Percentiles rank a stretch among this genome's conserved stretches.
Conservation (phyloP, 2,329 filamentous ascomycete species). For the Fusarium ramigenum region DNA sequence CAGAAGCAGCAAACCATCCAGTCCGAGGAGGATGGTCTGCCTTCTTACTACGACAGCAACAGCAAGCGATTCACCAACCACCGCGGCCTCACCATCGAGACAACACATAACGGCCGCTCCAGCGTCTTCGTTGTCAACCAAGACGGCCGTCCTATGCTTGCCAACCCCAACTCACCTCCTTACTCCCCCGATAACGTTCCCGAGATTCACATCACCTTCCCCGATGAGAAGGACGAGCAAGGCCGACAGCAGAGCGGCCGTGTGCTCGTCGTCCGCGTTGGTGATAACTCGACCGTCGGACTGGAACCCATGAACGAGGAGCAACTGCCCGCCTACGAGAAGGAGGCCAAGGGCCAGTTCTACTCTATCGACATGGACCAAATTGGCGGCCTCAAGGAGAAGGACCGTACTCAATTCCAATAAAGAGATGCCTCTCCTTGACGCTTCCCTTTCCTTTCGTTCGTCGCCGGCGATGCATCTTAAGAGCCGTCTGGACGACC, state of each 20-base stretch:
- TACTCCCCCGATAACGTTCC: slow-evolving; percentile 85
- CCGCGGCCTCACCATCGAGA: slow-evolving; percentile 67
- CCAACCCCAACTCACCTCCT: slow-evolving; percentile 78
- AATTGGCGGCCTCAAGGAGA: slow-evolving; percentile 94
- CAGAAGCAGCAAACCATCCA: slow-evolving; percentile 57
- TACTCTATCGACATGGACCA: slow-evolving; percentile 94
- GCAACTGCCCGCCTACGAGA: slow-evolving; percentile 87
- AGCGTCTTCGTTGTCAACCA: slow-evolving; percentile 83
- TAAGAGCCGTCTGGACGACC: slow-evolving; percentile 41
- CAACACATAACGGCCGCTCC: slow-evolving; percentile 63
- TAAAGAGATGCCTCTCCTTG: slow-evolving; percentile 39
- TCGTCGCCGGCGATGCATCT: slow-evolving; percentile 41
- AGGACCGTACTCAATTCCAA: slow-evolving; percentile 62
- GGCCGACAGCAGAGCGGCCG: slow-evolving; percentile 85
- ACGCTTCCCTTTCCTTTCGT: slow-evolving; percentile 23
- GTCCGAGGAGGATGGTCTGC: slow-evolving; percentile 61
- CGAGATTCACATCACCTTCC: slow-evolving; percentile 98
- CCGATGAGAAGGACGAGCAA: slow-evolving; percentile 88
- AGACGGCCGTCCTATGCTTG: slow-evolving; percentile 78
- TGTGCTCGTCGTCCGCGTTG: slow-evolving; percentile 90
- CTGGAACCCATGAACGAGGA: slow-evolving; percentile 86
- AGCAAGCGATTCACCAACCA: slow-evolving; percentile 61
- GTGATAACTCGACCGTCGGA: slow-evolving; percentile 84
- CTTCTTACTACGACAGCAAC: slow-evolving; percentile 72
- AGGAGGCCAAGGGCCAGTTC: slow-evolving; percentile 81